Conservation (phyloP, 495 filamentous ascomycete species). For the Trypethelium eluteriae region DNA sequence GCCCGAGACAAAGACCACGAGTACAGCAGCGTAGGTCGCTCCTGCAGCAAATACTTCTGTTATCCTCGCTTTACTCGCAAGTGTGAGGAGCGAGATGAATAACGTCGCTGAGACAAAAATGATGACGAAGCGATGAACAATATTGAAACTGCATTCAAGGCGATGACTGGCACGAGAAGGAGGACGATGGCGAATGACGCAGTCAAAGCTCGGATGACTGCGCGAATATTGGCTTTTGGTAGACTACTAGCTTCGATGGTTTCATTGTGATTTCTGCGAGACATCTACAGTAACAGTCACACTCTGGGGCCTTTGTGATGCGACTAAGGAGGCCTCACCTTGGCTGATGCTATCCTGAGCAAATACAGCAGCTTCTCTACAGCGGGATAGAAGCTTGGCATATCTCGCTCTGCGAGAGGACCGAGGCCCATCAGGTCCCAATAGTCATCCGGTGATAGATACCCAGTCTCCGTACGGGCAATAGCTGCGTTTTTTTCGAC, state of each 20-base stretch:
- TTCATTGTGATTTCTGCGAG: neutral
- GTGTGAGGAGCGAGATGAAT: slow-evolving; percentile 16
- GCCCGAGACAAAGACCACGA: neutral
- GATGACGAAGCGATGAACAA: neutral
- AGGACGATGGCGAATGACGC: neutral
- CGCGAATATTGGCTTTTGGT: neutral
- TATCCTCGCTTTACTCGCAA: slow-evolving; percentile 21
- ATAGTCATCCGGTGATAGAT: neutral
- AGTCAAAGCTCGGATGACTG: neutral
- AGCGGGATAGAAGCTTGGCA: slow-evolving; percentile 4
- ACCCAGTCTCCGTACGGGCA: neutral
- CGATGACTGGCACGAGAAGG: neutral
- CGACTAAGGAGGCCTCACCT: neutral
- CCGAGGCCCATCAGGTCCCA: slow-evolving; percentile 11
- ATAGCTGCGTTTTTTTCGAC: neutral
- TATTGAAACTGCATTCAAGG: neutral
- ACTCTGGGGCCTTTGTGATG: neutral
- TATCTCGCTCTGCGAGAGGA: neutral
- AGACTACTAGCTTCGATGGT: neutral
- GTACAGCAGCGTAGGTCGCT: slow-evolving; percentile 20
- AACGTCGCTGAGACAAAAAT: neutral
- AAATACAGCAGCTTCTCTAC: neutral
- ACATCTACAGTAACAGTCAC: neutral
- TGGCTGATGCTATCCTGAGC: neutral
- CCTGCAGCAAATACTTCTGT: slow-evolving; percentile 21